Base-by-base conservation (phyloP, 495 filamentous ascomycete genomes). In the Podospora bellae-mahoneyi region DNA sequence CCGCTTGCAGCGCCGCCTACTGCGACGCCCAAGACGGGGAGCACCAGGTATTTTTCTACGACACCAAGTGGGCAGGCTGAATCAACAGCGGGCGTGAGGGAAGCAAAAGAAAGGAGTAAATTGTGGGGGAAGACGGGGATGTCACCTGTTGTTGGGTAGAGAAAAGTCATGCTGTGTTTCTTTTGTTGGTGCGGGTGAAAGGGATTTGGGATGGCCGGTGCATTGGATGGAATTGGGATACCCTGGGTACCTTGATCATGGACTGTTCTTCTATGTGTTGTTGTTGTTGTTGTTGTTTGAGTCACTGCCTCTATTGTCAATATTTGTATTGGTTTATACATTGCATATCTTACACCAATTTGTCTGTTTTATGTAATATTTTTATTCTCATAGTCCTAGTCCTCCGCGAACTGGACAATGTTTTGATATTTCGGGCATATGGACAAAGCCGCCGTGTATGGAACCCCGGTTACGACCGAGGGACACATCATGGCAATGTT, bases 1-100 rank as follows among this genome's bases (percentile, higher is more conserved):
- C 71, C 73, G 28, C 15, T 75, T 18, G 73, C 66, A 30, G 67
- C 70, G 32, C 64, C 68, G 48, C 48, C 39, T 16, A 75, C 68
- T 58, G 0, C 55, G 3, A 19, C 7, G 23, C 66, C 68, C 16
- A 65, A 61, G 53, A 10, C 39, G 39, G 39, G 39, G 39, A 48
- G 39, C 39, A 48, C 39, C 7, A 5, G 55, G n/a, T 26, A 58
- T 7, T 58, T 58, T 3, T 19, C 61, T n/a, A n/a, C 61, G 13
- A 7, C 16, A 32, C 0, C 23, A 5, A 32, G 30, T 1, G 19
- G 20, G 18, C 28, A 48, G 18, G 15, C 9, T 18, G 30, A 32
- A 48, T 18, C 61, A 1, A 19, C 27, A 6, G 3, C 20, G 13
- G 23, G 18, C n/a, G 19, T 4, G 39, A 19, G 18, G 16, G 59